Percentiles rank a stretch among this genome's conserved stretches.
Evolutionary conservation across 768 basidiomycete genomes (phyloP).

Genomic region (Kwoniella heveanensis): DNA sequence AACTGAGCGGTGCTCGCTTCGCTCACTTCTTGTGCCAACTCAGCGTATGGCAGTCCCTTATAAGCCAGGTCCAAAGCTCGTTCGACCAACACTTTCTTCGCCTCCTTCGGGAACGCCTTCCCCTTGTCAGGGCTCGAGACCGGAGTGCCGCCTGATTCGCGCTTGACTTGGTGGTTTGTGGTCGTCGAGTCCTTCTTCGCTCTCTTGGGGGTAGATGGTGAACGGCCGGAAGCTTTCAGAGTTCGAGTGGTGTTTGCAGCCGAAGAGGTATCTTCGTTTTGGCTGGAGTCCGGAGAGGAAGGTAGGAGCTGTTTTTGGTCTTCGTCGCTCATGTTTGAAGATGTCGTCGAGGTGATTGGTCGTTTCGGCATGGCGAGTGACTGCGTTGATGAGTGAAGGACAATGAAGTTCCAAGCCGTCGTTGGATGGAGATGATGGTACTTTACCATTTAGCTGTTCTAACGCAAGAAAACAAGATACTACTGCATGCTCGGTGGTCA

Average conservation of each 20-base stretch:
- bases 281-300: background rate
- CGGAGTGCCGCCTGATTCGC: too few species aligned
- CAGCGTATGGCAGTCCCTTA: constrained; percentile 14
- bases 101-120: constrained; percentile 6
- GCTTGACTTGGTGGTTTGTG: too few species aligned
- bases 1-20: too few species aligned
- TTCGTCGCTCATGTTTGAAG: background rate
- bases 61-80: constrained; percentile 20
- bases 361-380: background rate
- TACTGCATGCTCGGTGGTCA: too few species aligned
- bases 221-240: too few species aligned
- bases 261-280: background rate
- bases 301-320: background rate
- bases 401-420: too few species aligned
- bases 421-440: too few species aligned
- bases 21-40: constrained; percentile 18
- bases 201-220: background rate
- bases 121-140: too few species aligned
- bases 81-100: constrained; percentile 9
- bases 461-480: too few species aligned
- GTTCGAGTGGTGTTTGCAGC: background rate
- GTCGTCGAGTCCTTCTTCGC: background rate
- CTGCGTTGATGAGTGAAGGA: too few species aligned
- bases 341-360: background rate
- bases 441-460: too few species aligned